Conservation (phyloP, 352 stramenopile species). For the Phytophthora pini region DNA sequence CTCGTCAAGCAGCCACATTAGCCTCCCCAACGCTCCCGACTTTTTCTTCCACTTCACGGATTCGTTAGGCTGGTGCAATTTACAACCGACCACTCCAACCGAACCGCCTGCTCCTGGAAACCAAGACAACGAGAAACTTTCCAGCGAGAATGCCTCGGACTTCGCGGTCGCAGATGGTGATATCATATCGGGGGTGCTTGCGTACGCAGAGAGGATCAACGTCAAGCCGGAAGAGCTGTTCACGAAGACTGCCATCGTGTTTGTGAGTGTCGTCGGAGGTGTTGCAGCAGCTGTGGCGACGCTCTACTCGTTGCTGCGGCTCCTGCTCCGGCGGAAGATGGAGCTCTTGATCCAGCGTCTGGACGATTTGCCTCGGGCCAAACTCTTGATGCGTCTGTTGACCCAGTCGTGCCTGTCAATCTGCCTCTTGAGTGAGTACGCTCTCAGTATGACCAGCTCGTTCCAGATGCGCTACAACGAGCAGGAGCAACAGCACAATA, state of each 20-base stretch:
- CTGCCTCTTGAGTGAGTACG: slow-evolving; percentile 83
- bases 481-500: slow-evolving; percentile 42
- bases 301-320: slow-evolving; percentile 59
- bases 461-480: slow-evolving; percentile 84
- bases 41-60: slow-evolving; percentile 78
- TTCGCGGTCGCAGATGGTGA: slow-evolving; percentile 71
- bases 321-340: slow-evolving; percentile 51
- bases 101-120: slow-evolving; percentile 10
- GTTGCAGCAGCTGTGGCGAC: slow-evolving; percentile 67
- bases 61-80: slow-evolving; percentile 69
- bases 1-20: slow-evolving; percentile 67
- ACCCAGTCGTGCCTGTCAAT: slow-evolving; percentile 77
- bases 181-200: slow-evolving; percentile 77
- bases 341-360: slow-evolving; percentile 66
- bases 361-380: slow-evolving; percentile 70
- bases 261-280: slow-evolving; percentile 58
- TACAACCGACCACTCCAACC: slow-evolving; percentile 34
- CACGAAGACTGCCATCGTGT: slow-evolving; percentile 74
- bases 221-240: slow-evolving; percentile 76
- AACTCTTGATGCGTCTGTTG: slow-evolving; percentile 71
- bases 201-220: slow-evolving; percentile 70
- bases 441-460: slow-evolving; percentile 78
- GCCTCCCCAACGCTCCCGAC: slow-evolving; percentile 57
- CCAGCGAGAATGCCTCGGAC: slow-evolving; percentile 39
- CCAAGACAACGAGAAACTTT: slow-evolving; percentile 26